Evolutionary conservation across 768 basidiomycete genomes (phyloP).

Genomic region (Kondoa malvinella): DNA sequence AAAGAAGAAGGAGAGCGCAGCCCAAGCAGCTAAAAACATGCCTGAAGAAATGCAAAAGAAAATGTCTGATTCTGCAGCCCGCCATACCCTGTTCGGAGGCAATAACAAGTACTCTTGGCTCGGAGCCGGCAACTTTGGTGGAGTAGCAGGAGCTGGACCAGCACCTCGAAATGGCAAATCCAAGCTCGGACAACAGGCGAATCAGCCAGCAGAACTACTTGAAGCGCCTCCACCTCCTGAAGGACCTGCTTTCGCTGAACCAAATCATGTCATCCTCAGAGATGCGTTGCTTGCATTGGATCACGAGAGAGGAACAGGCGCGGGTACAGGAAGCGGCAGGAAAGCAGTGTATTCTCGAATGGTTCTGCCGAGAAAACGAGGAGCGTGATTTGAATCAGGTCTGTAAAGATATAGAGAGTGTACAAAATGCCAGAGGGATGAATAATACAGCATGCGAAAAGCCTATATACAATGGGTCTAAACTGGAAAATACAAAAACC

Average conservation of each 20-base stretch:
- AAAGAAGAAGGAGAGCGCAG: constrained; percentile 65
- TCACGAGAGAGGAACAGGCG: constrained; percentile 31
- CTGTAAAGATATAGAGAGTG: no score
- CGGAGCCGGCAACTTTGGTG: constrained; percentile 38
- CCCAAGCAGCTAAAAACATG: constrained; percentile 75
- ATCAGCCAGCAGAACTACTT: background rate
- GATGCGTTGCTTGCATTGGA: constrained; percentile 77
- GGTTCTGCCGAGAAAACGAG: no score
- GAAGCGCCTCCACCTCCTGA: background rate
- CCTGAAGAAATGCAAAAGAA: constrained; percentile 80
- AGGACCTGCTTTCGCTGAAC: constrained; percentile 27
- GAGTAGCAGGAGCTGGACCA: constrained; percentile 7
- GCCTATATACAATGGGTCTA: no score
- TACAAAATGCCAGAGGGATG: no score
- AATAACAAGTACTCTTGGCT: constrained; percentile 72
- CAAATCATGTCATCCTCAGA: constrained; percentile 42
- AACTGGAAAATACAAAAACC: no score
- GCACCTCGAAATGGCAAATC: constrained; percentile 4
- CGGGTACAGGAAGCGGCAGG: constrained; percentile 11
- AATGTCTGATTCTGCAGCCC: constrained; percentile 76
- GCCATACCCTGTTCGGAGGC: constrained; percentile 52
- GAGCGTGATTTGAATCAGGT: no score
- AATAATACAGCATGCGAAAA: no score
- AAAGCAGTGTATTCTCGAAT: constrained; percentile 9
- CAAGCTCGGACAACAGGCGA: constrained; percentile 2